Conservation (phyloP, 176 grass and related monocot species). For the Triticum urartu region DNA sequence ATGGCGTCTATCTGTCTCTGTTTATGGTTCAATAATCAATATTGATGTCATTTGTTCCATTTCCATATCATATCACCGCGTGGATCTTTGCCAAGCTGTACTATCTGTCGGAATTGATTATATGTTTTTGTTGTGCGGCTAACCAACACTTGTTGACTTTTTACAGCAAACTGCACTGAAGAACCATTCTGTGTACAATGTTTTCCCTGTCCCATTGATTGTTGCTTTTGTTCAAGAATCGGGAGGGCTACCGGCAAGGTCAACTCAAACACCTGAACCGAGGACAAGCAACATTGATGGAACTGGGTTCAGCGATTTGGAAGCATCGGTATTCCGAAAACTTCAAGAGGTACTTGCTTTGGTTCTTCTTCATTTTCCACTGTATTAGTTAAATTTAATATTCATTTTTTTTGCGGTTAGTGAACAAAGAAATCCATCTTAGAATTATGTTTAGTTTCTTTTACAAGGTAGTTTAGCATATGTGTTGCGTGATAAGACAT, state of each 20-base stretch:
- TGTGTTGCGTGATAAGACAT: background rate
- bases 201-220: conserved; percentile 54
- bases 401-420: background rate
- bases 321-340: conserved; percentile 74
- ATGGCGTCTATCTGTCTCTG: background rate
- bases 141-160: conserved; percentile 4
- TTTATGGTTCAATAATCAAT: background rate
- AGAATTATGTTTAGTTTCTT: background rate
- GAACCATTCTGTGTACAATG: conserved; percentile 46
- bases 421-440: background rate
- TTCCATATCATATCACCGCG: too few relatives aligned
- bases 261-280: conserved; percentile 47
- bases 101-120: background rate
- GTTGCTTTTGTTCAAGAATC: conserved; percentile 70
- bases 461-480: background rate
- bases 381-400: background rate
- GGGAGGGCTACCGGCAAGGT: conserved; percentile 24
- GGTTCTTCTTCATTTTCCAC: background rate
- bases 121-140: background rate
- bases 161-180: conserved; percentile 50
- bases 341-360: conserved; percentile 74
- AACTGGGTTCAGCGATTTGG: conserved; percentile 83
- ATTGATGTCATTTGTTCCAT: background rate
- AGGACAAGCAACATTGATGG: conserved; percentile 58
- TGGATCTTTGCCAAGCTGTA: background rate